Evolutionary conservation across 768 basidiomycete species (phyloP).

Genomic region (Lenzites betulinus): DNA sequence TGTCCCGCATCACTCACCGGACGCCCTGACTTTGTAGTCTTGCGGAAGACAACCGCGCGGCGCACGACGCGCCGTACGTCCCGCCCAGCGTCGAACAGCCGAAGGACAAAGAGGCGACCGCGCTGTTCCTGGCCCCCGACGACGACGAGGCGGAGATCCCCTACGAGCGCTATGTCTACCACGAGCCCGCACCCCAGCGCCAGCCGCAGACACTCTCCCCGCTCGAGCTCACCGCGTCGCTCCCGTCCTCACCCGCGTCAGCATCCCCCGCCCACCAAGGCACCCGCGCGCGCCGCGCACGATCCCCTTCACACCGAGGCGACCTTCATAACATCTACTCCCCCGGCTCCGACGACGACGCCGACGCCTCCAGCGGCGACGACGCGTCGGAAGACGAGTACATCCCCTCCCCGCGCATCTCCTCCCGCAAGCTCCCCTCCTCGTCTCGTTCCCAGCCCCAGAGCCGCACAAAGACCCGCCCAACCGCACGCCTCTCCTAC

Average conservation of each 20-base stretch:
- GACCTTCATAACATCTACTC: neutral
- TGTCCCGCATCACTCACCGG: conserved; percentile 8
- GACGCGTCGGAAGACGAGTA: conserved; percentile 49
- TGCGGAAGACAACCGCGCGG: neutral
- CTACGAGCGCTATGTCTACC: conserved; percentile 11
- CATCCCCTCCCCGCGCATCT: conserved; percentile 37
- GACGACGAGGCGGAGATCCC: neutral
- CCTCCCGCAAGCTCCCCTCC: conserved; percentile 9
- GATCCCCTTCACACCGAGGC: neutral
- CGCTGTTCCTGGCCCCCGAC: neutral
- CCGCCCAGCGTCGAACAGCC: neutral
- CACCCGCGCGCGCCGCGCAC: neutral
- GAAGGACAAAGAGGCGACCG: neutral
- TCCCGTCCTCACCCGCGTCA: neutral
- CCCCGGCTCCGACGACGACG: conserved; percentile 4
- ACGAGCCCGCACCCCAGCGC: neutral
- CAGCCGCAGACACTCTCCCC: conserved; percentile 5
- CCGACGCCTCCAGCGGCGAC: conserved; percentile 31
- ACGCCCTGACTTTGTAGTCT: neutral
- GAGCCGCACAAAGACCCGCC: neutral
- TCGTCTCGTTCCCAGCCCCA: conserved; percentile 7
- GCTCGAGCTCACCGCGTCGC: conserved; percentile 7
- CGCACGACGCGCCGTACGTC: conserved; percentile 13
- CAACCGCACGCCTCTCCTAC: conserved; percentile 4
- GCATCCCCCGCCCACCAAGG: neutral